Percentiles rank a stretch among this genome's conserved stretches.
These are phyloP conservation scores for Exophiala lecanii-corni DNA, from an alignment of 2,329 filamentous ascomycete species.

Conservation along the genomic window DNA sequence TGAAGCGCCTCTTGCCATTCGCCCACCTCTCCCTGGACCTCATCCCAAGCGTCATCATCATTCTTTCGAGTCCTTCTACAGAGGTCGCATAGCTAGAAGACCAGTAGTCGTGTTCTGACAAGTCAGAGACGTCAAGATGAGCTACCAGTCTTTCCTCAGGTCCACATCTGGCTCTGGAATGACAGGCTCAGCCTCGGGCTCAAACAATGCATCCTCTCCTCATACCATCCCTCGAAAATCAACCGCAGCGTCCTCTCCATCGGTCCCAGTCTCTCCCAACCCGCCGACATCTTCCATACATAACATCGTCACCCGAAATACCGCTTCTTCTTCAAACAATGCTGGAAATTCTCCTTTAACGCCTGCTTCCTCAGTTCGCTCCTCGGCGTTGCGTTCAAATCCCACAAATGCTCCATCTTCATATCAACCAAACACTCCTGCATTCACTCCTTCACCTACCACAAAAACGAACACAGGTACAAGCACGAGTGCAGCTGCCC, in stretches of 20 bases:
- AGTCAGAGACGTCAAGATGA: no score
- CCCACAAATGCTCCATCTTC: background rate
- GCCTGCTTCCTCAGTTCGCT: slow-evolving; percentile 10
- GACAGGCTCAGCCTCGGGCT: background rate
- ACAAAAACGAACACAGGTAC: no score
- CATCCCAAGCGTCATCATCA: no score
- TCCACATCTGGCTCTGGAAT: slow-evolving; percentile 11
- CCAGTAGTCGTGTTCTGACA: no score
- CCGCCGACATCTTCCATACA: slow-evolving; percentile 6
- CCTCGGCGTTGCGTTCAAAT: background rate
- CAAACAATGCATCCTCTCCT: slow-evolving; percentile 11
- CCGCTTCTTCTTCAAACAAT: slow-evolving; percentile 4
- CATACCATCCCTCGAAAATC: slow-evolving; percentile 19
- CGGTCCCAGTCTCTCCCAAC: slow-evolving; percentile 5
- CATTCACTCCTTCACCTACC: slow-evolving; percentile 3
- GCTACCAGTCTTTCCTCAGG: slow-evolving; percentile 18
- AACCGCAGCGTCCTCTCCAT: background rate
- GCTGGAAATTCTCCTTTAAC: slow-evolving; percentile 6
- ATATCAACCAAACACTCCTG: slow-evolving; percentile 1
- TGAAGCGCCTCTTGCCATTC: no score
- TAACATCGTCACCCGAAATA: slow-evolving; percentile 9
- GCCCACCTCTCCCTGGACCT: no score
- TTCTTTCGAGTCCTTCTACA: no score
- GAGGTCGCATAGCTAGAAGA: no score
- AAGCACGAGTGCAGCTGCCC: no score